Evolutionary conservation across 805 yeast genomes (phyloP).

Genomic region (Schwanniomyces pseudopolymorphus): DNA sequence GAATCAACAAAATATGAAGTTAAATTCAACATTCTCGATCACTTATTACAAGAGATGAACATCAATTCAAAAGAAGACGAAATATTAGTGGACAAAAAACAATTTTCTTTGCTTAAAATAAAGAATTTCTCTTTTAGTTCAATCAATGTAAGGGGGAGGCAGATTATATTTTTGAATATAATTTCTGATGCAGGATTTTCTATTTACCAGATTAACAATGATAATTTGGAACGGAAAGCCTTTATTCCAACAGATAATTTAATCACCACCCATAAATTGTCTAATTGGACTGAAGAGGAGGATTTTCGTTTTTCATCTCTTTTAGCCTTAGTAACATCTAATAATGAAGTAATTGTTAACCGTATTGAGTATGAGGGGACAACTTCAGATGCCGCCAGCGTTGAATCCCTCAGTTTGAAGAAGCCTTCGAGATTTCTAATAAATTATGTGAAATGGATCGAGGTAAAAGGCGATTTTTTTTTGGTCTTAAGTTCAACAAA

Average conservation of each 20-base stretch:
- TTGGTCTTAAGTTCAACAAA: conserved; percentile 3
- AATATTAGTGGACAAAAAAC: conserved; percentile 17
- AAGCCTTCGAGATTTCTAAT: conserved; percentile 7
- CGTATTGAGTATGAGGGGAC: conserved; percentile 1
- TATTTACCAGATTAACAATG: conserved; percentile 1
- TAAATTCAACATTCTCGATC: conserved; percentile 25
- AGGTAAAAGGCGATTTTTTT: neutral
- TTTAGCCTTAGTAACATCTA: conserved; percentile 4
- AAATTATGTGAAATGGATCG: conserved; percentile 4
- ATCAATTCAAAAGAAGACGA: conserved; percentile 17
- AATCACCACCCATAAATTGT: conserved; percentile 12
- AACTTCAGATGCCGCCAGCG: neutral
- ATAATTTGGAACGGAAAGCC: neutral
- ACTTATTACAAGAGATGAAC: conserved; percentile 20
- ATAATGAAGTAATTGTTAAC: conserved; percentile 3
- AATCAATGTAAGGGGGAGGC: neutral
- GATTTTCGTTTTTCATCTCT: neutral
- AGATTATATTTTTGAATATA: conserved; percentile 4
- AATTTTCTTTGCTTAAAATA: conserved; percentile 22
- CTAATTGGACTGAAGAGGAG: conserved; percentile 7
- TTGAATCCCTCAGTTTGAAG: neutral
- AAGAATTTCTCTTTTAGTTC: conserved; percentile 26
- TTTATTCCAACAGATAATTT: neutral
- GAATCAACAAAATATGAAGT: conserved; percentile 23
- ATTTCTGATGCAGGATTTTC: conserved; percentile 3